phyloP scores from a whole-genome alignment of 176 grass and related monocot species.

The Puya raimondii region DNA sequence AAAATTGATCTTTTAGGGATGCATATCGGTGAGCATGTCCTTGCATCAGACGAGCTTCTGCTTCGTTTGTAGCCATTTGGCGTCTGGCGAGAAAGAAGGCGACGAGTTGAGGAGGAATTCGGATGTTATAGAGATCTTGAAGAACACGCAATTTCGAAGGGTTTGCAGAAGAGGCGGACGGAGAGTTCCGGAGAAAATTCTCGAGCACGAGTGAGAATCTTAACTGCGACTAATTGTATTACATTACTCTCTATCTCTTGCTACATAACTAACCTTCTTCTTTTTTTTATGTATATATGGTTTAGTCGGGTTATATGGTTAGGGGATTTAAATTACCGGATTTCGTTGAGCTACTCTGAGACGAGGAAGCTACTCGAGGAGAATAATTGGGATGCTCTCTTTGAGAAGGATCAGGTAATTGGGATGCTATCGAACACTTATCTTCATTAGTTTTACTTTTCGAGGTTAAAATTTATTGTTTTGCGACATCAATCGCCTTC shows the following conservation, averaged over 20 bases:
- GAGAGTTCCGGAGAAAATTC: conserved; percentile 53
- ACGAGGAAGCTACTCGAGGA: conserved; percentile 55
- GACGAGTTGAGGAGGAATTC: conserved; percentile 72
- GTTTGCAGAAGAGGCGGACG: conserved; percentile 47
- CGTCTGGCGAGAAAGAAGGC: conserved; percentile 94
- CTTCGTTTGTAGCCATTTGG: conserved; percentile 92
- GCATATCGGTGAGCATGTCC: conserved; percentile 89
- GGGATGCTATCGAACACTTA: too few relatives aligned
- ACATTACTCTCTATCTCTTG: not conserved
- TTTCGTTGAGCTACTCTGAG: conserved; percentile 56
- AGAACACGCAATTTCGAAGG: conserved; percentile 55
- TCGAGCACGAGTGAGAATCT: conserved; percentile 73
- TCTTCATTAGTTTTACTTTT: too few relatives aligned
- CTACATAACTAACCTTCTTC: not conserved
- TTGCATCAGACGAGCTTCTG: conserved; percentile 76
- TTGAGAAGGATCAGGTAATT: conserved; percentile 75
- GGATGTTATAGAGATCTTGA: conserved; percentile 83
- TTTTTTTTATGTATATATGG: not conserved
- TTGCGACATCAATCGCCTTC: too few relatives aligned
- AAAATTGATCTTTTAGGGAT: conserved; percentile 40
- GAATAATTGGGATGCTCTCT: conserved; percentile 67
- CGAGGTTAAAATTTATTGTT: too few relatives aligned
- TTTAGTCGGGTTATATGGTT: conserved; percentile 73
- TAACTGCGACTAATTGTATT: not conserved
- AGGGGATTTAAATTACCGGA: conserved; percentile 81